Conservation (phyloP, 768 basidiomycete species). For the Pisolithus microcarpus region DNA sequence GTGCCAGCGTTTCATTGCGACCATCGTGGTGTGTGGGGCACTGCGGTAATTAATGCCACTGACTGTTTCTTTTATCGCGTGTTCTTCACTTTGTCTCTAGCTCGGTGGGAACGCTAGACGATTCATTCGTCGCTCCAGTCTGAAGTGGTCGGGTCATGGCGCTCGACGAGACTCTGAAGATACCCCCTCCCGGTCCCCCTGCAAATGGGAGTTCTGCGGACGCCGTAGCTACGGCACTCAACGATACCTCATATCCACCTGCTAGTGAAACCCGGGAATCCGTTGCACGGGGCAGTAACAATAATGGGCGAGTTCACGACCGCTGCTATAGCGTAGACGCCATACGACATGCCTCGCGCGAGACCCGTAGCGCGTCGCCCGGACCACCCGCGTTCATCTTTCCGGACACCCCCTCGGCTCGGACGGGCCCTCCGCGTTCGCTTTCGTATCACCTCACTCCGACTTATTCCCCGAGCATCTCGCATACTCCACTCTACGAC, state of each 20-base stretch:
- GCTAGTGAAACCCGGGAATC: neutral
- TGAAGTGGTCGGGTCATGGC: conserved; percentile 7
- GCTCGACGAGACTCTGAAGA: neutral
- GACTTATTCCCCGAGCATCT: conserved; percentile 34
- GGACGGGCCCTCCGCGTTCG: conserved; percentile 71
- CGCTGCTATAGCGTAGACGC: neutral
- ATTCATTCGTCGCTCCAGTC: no score
- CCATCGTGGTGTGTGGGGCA: no score
- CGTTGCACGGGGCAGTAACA: neutral
- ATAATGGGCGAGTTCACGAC: neutral
- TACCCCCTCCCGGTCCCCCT: neutral
- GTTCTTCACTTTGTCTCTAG: no score
- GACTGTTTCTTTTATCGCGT: no score
- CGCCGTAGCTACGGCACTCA: conserved; percentile 5
- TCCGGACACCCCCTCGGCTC: conserved; percentile 46
- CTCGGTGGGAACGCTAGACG: no score
- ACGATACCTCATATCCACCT: neutral
- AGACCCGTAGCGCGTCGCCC: neutral
- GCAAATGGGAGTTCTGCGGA: conserved; percentile 4
- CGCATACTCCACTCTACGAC: conserved; percentile 19
- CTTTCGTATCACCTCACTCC: conserved; percentile 58
- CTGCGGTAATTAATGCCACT: no score
- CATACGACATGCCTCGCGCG: conserved; percentile 7
- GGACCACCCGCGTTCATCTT: conserved; percentile 3
- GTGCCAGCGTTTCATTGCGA: no score